Evolutionary conservation across 2,329 filamentous ascomycete species (phyloP).

Genomic region (Aspergillus uvarum): DNA sequence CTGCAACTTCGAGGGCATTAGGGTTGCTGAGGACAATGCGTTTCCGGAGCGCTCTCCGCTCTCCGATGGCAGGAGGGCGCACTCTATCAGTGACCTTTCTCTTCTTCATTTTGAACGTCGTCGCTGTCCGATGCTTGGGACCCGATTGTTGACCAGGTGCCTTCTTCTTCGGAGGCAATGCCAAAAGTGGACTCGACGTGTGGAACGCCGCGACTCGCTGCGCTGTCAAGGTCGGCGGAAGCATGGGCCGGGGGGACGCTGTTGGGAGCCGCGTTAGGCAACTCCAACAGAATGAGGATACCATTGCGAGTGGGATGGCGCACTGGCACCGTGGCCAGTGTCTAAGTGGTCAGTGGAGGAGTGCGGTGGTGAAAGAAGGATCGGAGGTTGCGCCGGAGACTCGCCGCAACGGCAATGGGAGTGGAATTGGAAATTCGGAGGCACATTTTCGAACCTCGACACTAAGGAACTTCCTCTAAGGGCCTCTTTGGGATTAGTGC

Average conservation of each 20-base stretch:
- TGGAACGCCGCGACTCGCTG: constrained; percentile 50
- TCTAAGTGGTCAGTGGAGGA: constrained; percentile 26
- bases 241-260: constrained; percentile 33
- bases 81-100: constrained; percentile 43
- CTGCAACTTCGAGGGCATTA: constrained; percentile 78
- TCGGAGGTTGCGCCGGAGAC: constrained; percentile 17
- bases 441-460: constrained; percentile 25
- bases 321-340: constrained; percentile 36
- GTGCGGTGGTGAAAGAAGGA: constrained; percentile 16
- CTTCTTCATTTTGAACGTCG: constrained; percentile 47
- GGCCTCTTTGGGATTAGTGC: constrained; percentile 26
- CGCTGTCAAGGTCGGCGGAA: constrained; percentile 45
- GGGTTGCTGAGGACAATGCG: constrained; percentile 90
- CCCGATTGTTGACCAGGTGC: constrained; percentile 20
- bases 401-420: constrained; percentile 24
- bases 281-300: constrained; percentile 59
- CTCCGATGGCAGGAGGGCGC: constrained; percentile 67
- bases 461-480: constrained; percentile 19
- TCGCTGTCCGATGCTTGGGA: constrained; percentile 40
- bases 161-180: constrained; percentile 53
- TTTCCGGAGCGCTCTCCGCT: constrained; percentile 84
- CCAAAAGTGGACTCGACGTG: constrained; percentile 42
- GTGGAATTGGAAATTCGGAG: constrained; percentile 17
- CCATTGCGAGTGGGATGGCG: constrained; percentile 46
- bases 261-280: constrained; percentile 55